Evolutionary conservation across 352 stramenopile genomes (phyloP).

Genomic region (Elongisporangium senticosum): DNA sequence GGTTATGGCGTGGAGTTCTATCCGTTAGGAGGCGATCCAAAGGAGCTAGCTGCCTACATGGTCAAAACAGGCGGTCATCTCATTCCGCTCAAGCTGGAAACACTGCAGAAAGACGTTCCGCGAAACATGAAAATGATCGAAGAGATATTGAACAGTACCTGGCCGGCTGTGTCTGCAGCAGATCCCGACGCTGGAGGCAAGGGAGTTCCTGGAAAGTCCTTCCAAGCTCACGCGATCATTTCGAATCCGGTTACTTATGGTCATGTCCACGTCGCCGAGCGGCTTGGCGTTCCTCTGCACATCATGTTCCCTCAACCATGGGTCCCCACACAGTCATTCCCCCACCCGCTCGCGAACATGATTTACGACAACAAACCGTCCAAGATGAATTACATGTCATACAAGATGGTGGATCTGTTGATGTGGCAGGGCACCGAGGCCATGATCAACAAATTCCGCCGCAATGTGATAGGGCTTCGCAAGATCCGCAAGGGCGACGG

Average conservation of each 20-base stretch:
- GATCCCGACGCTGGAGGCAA: conserved; percentile 70
- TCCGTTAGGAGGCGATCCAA: conserved; percentile 64
- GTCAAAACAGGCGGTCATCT: conserved; percentile 81
- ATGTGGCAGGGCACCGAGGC: conserved; percentile 61
- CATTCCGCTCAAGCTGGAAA: conserved; percentile 62
- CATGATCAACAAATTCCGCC: conserved; percentile 85
- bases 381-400: conserved; percentile 77
- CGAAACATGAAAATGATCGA: conserved; percentile 89
- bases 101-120: conserved; percentile 59
- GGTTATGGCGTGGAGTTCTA: conserved; percentile 76
- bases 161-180: conserved; percentile 73
- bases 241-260: conserved; percentile 92
- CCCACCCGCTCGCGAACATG: conserved; percentile 86
- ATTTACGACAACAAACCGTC: conserved; percentile 60
- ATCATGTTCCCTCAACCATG: conserved; percentile 94
- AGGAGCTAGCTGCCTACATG: conserved; percentile 88
- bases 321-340: conserved; percentile 84
- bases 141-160: conserved; percentile 85
- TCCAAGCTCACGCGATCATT: conserved; percentile 90
- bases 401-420: conserved; percentile 84
- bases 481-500: conserved; percentile 63
- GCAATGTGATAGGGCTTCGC: conserved; percentile 40
- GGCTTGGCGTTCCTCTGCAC: conserved; percentile 88
- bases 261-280: conserved; percentile 91
- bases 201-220: conserved; percentile 40